Conservation (phyloP, 345 rosid genomes). For the Eutrema japonicum region DNA sequence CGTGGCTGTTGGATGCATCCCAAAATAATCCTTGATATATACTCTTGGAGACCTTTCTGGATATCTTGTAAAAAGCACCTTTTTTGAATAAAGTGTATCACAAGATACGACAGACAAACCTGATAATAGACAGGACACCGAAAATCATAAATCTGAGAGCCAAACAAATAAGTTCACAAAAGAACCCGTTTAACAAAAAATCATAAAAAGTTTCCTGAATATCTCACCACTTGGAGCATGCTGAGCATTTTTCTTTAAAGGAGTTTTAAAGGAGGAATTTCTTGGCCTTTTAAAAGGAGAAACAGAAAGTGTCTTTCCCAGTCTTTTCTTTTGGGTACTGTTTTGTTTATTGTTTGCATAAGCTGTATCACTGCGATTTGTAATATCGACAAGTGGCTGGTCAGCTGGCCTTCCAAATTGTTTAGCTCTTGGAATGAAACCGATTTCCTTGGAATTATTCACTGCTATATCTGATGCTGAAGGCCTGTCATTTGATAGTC, state of each 20-base stretch:
- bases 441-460: slow-evolving; percentile 41
- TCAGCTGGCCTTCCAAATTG: slow-evolving; percentile 49
- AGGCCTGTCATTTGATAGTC: slow-evolving; percentile 35
- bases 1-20: slow-evolving; percentile 52
- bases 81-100: slow-evolving; percentile 50
- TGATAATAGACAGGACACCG: slow-evolving; percentile 44
- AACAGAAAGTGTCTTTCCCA: slow-evolving; percentile 49
- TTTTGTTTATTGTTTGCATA: slow-evolving; percentile 45
- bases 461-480: slow-evolving; percentile 24
- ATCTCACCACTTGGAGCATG: slow-evolving; percentile 57
- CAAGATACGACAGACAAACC: slow-evolving; percentile 61
- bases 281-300: slow-evolving; percentile 91
- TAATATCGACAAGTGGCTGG: slow-evolving; percentile 63
- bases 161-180: slow-evolving; percentile 31
- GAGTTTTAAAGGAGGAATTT: slow-evolving; percentile 61
- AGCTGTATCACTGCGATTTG: slow-evolving; percentile 51
- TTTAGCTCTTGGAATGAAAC: slow-evolving; percentile 40
- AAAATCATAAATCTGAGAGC: slow-evolving; percentile 23
- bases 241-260: slow-evolving; percentile 55
- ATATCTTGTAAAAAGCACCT: slow-evolving; percentile 61
- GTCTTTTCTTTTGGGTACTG: slow-evolving; percentile 56
- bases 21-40: slow-evolving; percentile 73
- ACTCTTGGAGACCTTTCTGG: slow-evolving; percentile 62
- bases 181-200: not conserved
- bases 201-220: not conserved